Percentiles rank a stretch among this genome's conserved stretches.
phyloP scores from a whole-genome alignment of 768 basidiomycete species.

The Boletus sp. region DNA sequence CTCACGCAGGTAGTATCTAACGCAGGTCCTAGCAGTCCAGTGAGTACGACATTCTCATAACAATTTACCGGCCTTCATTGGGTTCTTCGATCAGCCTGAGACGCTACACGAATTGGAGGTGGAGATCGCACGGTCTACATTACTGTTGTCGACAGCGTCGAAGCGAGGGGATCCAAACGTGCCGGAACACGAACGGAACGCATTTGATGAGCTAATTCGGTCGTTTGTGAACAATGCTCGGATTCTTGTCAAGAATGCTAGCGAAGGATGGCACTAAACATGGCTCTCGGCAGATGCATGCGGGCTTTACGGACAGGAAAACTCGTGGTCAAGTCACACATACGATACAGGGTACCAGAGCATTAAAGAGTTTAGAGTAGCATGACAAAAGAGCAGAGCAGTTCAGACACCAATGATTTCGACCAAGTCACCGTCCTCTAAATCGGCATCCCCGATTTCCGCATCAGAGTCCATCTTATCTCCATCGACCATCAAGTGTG shows the following conservation, averaged over 20 bases:
- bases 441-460: slow-evolving; percentile 62
- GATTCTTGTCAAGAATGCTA: slow-evolving; percentile 79
- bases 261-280: slow-evolving; percentile 41
- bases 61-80: background rate
- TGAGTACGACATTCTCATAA: slow-evolving; percentile 32
- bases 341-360: slow-evolving; percentile 4
- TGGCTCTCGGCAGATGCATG: background rate
- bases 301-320: background rate
- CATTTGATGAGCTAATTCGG: slow-evolving; percentile 89
- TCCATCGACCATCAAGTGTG: slow-evolving; percentile 60
- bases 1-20: slow-evolving; percentile 84
- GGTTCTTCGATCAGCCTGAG: slow-evolving; percentile 43
- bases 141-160: slow-evolving; percentile 67
- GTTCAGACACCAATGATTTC: slow-evolving; percentile 61
- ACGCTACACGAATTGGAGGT: slow-evolving; percentile 85
- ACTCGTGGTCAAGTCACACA: background rate
- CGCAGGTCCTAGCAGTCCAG: slow-evolving; percentile 44
- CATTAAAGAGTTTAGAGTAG: slow-evolving; percentile 15
- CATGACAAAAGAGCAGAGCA: slow-evolving; percentile 1
- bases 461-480: slow-evolving; percentile 59
- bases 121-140: slow-evolving; percentile 71
- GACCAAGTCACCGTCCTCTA: slow-evolving; percentile 79
- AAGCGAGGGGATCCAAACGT: slow-evolving; percentile 60
- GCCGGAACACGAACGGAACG: slow-evolving; percentile 61
- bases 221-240: slow-evolving; percentile 92